Conservation (phyloP, 2,329 filamentous ascomycete genomes). For the Thielaviopsis populi region DNA sequence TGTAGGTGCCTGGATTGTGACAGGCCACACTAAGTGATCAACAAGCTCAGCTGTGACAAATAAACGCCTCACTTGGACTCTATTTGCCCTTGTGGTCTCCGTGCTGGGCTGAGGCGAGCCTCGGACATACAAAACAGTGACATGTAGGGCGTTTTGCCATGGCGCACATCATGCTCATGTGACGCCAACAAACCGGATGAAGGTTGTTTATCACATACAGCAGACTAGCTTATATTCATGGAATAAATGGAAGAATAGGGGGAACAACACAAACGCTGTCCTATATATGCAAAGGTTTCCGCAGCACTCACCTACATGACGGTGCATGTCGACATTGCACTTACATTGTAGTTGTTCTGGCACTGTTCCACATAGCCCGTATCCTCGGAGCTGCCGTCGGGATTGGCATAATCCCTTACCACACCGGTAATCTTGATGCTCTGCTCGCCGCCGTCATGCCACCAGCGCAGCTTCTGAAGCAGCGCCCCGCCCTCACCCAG, state of each 20-base stretch:
- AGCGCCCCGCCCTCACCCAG: slow-evolving; percentile 42
- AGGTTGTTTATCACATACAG: too few species aligned
- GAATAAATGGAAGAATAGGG: not conserved
- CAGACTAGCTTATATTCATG: not conserved
- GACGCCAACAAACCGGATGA: too few species aligned
- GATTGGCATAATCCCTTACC: slow-evolving; percentile 37
- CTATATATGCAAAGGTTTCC: not conserved
- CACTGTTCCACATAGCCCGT: slow-evolving; percentile 65
- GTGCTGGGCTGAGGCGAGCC: too few species aligned
- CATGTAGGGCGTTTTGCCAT: not conserved
- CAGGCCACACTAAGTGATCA: not conserved
- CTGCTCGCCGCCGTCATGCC: slow-evolving; percentile 80
- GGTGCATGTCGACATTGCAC: slow-evolving; percentile 31
- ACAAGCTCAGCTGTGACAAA: not conserved
- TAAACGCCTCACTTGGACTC: not conserved
- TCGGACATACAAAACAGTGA: not conserved
- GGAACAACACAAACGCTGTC: not conserved
- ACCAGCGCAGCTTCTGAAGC: slow-evolving; percentile 74
- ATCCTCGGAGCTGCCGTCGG: slow-evolving; percentile 48
- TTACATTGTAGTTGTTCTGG: slow-evolving; percentile 32
- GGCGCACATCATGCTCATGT: too few species aligned
- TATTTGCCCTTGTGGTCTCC: too few species aligned
- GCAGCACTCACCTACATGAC: slow-evolving; percentile 32
- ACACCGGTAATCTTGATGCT: slow-evolving; percentile 60
- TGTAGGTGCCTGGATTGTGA: too few species aligned